Conservation (phyloP, 164 flowering plant genomes). For the Amborella trichopoda region DNA sequence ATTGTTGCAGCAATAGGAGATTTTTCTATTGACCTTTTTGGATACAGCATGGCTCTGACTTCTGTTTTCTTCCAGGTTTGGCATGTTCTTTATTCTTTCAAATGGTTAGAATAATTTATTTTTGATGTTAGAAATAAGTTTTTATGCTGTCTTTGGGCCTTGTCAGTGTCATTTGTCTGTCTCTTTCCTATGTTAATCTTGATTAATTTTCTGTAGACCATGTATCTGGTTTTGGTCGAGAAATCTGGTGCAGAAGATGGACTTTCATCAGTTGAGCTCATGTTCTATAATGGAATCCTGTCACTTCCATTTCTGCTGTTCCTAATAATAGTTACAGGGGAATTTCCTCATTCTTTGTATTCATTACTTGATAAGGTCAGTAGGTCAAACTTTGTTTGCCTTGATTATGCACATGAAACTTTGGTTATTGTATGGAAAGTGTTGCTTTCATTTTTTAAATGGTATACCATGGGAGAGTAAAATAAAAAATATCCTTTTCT, state of each 20-base stretch:
- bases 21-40: slow-evolving; percentile 87
- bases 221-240: slow-evolving; percentile 96
- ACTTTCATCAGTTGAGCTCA: slow-evolving; percentile 88
- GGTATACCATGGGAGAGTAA: no score
- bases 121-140: neutral
- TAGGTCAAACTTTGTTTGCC: slow-evolving; percentile 1
- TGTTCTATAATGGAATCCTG: slow-evolving; percentile 83
- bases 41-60: slow-evolving; percentile 86
- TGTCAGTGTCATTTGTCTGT: neutral
- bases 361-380: slow-evolving; percentile 72
- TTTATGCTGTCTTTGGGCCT: neutral
- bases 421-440: no score
- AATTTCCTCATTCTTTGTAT: slow-evolving; percentile 70
- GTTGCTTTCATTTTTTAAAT: no score
- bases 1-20: slow-evolving; percentile 93
- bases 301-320: slow-evolving; percentile 68
- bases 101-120: neutral
- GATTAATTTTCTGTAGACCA: slow-evolving; percentile 74
- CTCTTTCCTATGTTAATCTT: slow-evolving; percentile 2
- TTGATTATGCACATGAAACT: no score
- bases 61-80: slow-evolving; percentile 96
- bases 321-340: slow-evolving; percentile 78
- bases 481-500: no score
- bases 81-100: no score
- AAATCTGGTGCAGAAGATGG: slow-evolving; percentile 97